These are phyloP conservation scores for Solanum chiquidenum DNA, from an alignment of 257 asterid genomes.

Conservation along the genomic window DNA sequence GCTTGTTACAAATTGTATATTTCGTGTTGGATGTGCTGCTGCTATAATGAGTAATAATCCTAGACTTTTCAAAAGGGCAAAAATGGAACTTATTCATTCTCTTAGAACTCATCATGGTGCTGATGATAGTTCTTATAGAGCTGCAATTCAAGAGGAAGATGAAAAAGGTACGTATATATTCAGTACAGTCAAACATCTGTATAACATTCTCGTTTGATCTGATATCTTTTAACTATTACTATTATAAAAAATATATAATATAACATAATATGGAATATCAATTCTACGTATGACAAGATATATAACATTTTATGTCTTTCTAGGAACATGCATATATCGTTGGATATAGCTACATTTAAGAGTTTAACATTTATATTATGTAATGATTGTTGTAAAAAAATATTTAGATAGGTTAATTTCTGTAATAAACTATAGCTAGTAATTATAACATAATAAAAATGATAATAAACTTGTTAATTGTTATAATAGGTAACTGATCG, in stretches of 20 bases:
- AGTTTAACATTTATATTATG: background rate
- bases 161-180: constrained; percentile 31
- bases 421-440: background rate
- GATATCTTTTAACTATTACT: background rate
- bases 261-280: background rate
- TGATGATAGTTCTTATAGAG: constrained; percentile 36
- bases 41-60: constrained; percentile 38
- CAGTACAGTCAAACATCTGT: background rate
- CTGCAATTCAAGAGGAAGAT: constrained; percentile 63
- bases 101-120: constrained; percentile 64
- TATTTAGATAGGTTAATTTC: no score
- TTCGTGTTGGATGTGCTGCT: constrained; percentile 62
- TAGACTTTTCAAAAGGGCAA: constrained; percentile 20
- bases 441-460: no score
- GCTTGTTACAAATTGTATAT: constrained; percentile 61
- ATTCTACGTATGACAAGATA: no score
- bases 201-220: background rate
- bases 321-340: background rate
- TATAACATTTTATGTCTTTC: background rate
- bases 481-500: no score
- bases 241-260: background rate
- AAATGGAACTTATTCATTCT: constrained; percentile 39
- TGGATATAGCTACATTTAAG: background rate
- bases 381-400: no score
- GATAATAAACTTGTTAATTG: no score